Percentiles rank a stretch among this genome's conserved stretches.
Evolutionary conservation across 345 rosid genomes (phyloP).

Genomic region (Euphorbia tirucalli): DNA sequence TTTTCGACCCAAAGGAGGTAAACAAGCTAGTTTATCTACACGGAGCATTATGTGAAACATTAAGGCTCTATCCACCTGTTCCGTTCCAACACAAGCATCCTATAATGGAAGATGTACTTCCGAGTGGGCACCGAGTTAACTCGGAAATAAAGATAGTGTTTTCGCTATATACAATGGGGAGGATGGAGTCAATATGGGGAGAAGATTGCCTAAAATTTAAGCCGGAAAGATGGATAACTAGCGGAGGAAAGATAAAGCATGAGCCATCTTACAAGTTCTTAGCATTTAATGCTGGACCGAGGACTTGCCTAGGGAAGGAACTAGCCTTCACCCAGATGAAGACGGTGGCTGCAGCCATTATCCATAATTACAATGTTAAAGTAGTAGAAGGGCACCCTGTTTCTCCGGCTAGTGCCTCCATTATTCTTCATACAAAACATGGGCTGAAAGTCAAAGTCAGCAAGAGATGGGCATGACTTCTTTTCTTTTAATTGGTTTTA

Average conservation of each 20-base stretch:
- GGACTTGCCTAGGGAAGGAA: constrained; percentile 60
- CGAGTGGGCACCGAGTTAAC: constrained; percentile 37
- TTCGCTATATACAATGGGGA: constrained; percentile 42
- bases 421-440: constrained; percentile 49
- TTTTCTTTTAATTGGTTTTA: no score
- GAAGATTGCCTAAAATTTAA: constrained; percentile 34
- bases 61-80: constrained; percentile 23
- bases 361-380: constrained; percentile 40
- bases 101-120: constrained; percentile 31
- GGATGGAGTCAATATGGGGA: constrained; percentile 46
- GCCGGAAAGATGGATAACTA: constrained; percentile 47
- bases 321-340: constrained; percentile 59
- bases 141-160: constrained; percentile 28
- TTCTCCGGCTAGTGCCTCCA: constrained; percentile 27
- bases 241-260: constrained; percentile 27
- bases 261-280: constrained; percentile 59
- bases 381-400: constrained; percentile 39
- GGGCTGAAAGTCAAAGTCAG: constrained; percentile 42
- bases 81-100: constrained; percentile 19
- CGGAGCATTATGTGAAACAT: constrained; percentile 15
- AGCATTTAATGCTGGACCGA: constrained; percentile 63
- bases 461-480: constrained; percentile 16
- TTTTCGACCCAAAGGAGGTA: not conserved
- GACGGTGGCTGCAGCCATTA: constrained; percentile 34
- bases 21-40: constrained; percentile 17